Base-by-base conservation (phyloP, 768 basidiomycete species). In the Hemileccinum rubropunctum region DNA sequence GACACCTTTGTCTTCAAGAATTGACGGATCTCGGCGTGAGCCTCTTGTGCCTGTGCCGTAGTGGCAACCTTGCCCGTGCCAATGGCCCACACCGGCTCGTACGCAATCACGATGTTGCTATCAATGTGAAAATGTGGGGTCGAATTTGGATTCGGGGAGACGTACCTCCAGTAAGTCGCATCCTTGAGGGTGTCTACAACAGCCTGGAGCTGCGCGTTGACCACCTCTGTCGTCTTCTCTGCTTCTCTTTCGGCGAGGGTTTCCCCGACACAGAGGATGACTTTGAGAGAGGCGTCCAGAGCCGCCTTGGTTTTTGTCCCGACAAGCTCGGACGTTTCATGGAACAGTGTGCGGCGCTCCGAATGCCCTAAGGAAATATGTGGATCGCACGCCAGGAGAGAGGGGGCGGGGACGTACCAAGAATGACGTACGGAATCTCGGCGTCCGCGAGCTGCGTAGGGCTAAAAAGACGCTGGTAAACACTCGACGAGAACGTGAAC, bases 11-110 rank as follows among this genome's bases (percentile, higher is more conserved):
- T 75, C 38, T 75, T 63, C 58, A 98, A 74, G 74, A 83, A 97
- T 11, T 73, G 60, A 58, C 97, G 89, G 61, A 95, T 85, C 52
- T 86, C 82, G 34, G 78, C 80, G 64, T 99, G 97, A 3, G 90
- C 83, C 36, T 94, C 88, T 71, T 98, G 95, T 1, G 97, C 97
- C 74, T 98, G 89, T n/a, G 75, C 76, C 1, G 89, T 76, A 28
- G 91, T 91, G 39, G 95, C 95, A 45, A 97, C 95, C 69, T 89
- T 95, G 56, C 95, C 95, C 12, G 95, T 98, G 39, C 97, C 97
- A 68, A 98, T 98, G 30, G 97, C 95, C 95, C 97, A 98, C 15
- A 98, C 91, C 37, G 94, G 91, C 69, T 95, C 92, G 69, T 95
- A 99, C 17, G 97, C 97, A 61, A 99, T 79, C 50, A 99, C 95